Base-by-base conservation (phyloP, 345 rosid genomes). In the Adansonia digitata region DNA sequence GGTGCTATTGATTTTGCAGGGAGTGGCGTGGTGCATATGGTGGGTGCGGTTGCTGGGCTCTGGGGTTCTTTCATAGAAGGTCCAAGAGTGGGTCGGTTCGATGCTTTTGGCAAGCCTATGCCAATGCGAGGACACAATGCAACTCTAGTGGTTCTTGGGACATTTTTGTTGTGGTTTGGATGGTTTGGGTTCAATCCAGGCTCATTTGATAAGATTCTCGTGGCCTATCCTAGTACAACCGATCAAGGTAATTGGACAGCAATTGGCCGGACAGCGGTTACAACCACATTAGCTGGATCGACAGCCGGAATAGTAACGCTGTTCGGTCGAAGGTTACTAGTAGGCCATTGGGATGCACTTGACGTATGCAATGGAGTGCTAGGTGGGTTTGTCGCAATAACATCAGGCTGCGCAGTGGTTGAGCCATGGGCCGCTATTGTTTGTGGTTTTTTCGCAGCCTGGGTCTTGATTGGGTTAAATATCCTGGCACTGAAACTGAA, bases 401-500 rank as follows among this genome's bases (percentile, higher is more conserved):
- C 94, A 0, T 85, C 92, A 0, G 94, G 88, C 3, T 90, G 94
- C 75, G 74, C 92, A 0, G 94, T 86, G 34, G 92, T 86, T 1
- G 92, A 90, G 69, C 92, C 92, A 18, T 85, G 92, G 94, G 90
- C 92, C 0, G 92, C 94, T 17, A 83, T 90, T 1, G 82, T 88
- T 0, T 84, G 92, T n/a, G 90, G 88, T 14, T 86, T 85, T 22
- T 70, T 74, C 12, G 76, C 90, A 0, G 88, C 90, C 42, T 85
- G 85, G 84, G 82, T 90, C 76, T 53, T 90, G 37, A 88, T 88
- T 20, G 87, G 90, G 20, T 79, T 88, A 56, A 90, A 88, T 74
- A 68, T 80, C 2, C n/a, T 66, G 27, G 82, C 89, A 0, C 51
- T 82, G 4, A 81, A 84, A 39, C 70, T 88, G 65, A 59, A 73